phyloP scores from a whole-genome alignment of 2,329 filamentous ascomycete genomes.

The Epicoccum nigrum region DNA sequence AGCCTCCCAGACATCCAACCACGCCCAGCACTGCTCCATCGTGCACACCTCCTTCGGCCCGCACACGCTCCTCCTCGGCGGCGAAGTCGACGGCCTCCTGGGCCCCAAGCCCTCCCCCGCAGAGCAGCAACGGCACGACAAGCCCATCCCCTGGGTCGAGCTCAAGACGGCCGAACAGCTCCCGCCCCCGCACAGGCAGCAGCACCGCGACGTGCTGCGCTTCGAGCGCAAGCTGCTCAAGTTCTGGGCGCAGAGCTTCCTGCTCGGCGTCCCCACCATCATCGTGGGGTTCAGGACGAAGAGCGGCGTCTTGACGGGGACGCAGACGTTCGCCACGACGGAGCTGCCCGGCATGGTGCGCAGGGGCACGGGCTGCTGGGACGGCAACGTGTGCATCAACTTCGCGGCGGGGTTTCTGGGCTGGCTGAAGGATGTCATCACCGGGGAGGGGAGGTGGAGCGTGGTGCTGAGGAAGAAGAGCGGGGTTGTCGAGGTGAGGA shows the following conservation, averaged over 20 bases:
- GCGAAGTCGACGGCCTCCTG: slow-evolving; percentile 84
- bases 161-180: slow-evolving; percentile 87
- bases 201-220: slow-evolving; percentile 70
- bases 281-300: slow-evolving; percentile 85
- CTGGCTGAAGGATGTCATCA: slow-evolving; percentile 70
- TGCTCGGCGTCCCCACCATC: slow-evolving; percentile 90
- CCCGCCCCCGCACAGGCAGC: slow-evolving; percentile 47
- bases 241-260: slow-evolving; percentile 95
- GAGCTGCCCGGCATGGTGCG: slow-evolving; percentile 78
- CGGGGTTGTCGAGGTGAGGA: slow-evolving; percentile 73
- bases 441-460: slow-evolving; percentile 77
- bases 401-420: slow-evolving; percentile 80
- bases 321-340: slow-evolving; percentile 82
- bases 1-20: slow-evolving; percentile 77
- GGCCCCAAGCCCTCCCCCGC: slow-evolving; percentile 22
- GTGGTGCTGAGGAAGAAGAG: slow-evolving; percentile 71
- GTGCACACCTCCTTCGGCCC: slow-evolving; percentile 86
- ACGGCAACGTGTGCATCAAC: slow-evolving; percentile 92
- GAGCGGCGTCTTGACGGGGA: slow-evolving; percentile 70
- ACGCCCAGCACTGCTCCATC: slow-evolving; percentile 94
- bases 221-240: slow-evolving; percentile 92
- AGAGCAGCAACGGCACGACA: slow-evolving; percentile 13
- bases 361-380: slow-evolving; percentile 74
- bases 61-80: slow-evolving; percentile 77
- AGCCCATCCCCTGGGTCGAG: slow-evolving; percentile 87